These are phyloP conservation scores for Phytopythium helicoides DNA, from an alignment of 352 stramenopile genomes.

Conservation along the genomic window DNA sequence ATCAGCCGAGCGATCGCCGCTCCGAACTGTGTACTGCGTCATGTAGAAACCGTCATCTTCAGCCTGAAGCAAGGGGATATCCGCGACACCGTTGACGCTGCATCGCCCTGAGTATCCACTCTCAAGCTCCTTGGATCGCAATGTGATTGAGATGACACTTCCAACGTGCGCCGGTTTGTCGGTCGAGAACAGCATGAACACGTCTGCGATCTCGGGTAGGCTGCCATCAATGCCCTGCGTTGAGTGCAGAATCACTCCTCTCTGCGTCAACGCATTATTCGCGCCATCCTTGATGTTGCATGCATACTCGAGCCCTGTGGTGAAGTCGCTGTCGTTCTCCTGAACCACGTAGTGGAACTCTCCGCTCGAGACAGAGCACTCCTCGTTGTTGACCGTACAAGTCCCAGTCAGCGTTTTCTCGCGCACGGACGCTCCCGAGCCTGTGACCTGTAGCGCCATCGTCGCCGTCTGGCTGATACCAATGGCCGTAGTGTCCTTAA, in stretches of 20 bases:
- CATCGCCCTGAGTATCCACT: constrained; percentile 49
- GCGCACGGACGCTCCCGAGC: constrained; percentile 1
- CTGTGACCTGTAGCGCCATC: constrained; percentile 5
- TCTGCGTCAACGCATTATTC: constrained; percentile 14
- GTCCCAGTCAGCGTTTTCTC: constrained; percentile 18
- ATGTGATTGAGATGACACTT: constrained; percentile 51
- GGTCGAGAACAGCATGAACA: constrained; percentile 63
- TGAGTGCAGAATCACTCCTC: constrained; percentile 23
- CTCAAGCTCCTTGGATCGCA: constrained; percentile 32
- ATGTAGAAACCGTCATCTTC: constrained; percentile 65
- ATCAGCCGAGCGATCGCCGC: constrained; percentile 22
- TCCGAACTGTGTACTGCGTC: constrained; percentile 54
- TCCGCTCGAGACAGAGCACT: constrained; percentile 20
- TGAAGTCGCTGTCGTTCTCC: constrained; percentile 39
- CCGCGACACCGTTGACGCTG: constrained; percentile 45
- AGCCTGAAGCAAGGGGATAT: constrained; percentile 33
- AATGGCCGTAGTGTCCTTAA: not conserved
- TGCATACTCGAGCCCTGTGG: constrained; percentile 22
- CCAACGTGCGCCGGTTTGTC: constrained; percentile 58
- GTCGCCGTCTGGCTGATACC: constrained; percentile 6
- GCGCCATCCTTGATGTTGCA: constrained; percentile 32
- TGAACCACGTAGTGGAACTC: constrained; percentile 40
- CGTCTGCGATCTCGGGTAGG: constrained; percentile 27
- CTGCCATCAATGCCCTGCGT: constrained; percentile 35
- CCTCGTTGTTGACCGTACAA: constrained; percentile 33